A percentile compares a stretch with the other conserved stretches of the same genome.
Evolutionary conservation across 2,329 filamentous ascomycete genomes (phyloP).

Genomic region (Colletotrichum liaoningense): DNA sequence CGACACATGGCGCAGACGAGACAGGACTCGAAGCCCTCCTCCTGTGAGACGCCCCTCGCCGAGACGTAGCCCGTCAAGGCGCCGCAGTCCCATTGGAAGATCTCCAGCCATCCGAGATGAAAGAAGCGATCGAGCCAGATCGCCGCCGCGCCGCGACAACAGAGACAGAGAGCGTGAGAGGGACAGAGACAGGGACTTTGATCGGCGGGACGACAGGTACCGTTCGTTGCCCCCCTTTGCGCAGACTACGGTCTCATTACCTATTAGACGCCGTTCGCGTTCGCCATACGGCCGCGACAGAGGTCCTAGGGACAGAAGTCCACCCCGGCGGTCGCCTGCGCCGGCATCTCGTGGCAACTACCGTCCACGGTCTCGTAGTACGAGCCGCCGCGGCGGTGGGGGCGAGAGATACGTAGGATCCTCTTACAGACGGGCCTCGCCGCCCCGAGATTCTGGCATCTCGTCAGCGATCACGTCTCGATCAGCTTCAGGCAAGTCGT

Average conservation of each 20-base stretch:
- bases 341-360: conserved; percentile 56
- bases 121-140: conserved; percentile 49
- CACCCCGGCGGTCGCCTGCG: conserved; percentile 52
- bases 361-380: conserved; percentile 64
- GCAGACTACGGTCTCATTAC: conserved; percentile 16
- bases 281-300: conserved; percentile 64
- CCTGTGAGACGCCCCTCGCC: conserved; percentile 46
- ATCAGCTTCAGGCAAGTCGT: conserved; percentile 62
- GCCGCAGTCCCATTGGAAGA: conserved; percentile 39
- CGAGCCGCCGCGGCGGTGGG: conserved; percentile 55
- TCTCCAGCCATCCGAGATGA: conserved; percentile 49
- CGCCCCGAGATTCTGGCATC: conserved; percentile 60
- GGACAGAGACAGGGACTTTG: conserved; percentile 44
- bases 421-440: conserved; percentile 59
- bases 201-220: conserved; percentile 56
- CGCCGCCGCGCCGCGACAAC: conserved; percentile 36
- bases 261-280: conserved; percentile 62
- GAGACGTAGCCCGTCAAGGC: conserved; percentile 51
- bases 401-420: conserved; percentile 49
- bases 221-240: conserved; percentile 37
- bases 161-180: conserved; percentile 36
- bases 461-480: conserved; percentile 64
- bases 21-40: conserved; percentile 45
- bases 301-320: conserved; percentile 49
- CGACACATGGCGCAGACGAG: conserved; percentile 36